Percentiles rank a stretch among this genome's conserved stretches.
These are phyloP conservation scores for Backusella tarrabulga DNA, from an alignment of 192 early-diverging fungal species.

Conservation along the genomic window DNA sequence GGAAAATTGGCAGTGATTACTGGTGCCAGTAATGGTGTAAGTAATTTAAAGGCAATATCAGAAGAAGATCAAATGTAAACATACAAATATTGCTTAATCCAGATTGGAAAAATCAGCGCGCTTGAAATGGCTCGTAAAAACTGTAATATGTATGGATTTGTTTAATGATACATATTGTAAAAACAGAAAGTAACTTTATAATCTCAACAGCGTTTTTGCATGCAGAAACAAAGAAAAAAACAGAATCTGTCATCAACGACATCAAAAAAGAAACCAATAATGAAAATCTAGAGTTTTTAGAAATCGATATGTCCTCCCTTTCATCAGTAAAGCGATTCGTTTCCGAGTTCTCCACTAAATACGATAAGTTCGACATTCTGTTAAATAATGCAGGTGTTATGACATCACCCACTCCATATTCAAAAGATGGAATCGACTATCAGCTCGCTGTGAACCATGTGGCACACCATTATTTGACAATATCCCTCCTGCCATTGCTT, in stretches of 20 bases:
- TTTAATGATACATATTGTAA: neutral
- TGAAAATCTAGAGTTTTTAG: slow-evolving; percentile 19
- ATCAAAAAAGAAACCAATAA: slow-evolving; percentile 21
- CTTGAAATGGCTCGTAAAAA: slow-evolving; percentile 28
- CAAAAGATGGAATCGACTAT: slow-evolving; percentile 44
- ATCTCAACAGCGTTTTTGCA: neutral
- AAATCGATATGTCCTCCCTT: slow-evolving; percentile 28
- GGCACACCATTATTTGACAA: slow-evolving; percentile 36
- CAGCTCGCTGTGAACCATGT: slow-evolving; percentile 58
- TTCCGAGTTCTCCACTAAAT: slow-evolving; percentile 27
- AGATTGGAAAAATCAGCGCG: slow-evolving; percentile 27
- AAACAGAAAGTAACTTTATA: neutral
- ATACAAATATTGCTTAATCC: neutral
- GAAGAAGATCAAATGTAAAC: neutral
- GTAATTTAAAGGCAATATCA: neutral
- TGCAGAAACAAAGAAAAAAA: slow-evolving; percentile 18
- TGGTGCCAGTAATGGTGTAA: slow-evolving; percentile 46
- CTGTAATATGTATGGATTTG: slow-evolving; percentile 15
- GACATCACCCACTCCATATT: slow-evolving; percentile 37
- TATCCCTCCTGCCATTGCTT: slow-evolving; percentile 14
- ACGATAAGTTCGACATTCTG: slow-evolving; percentile 44
- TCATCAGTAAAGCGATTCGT: slow-evolving; percentile 38
- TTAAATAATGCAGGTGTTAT: slow-evolving; percentile 63
- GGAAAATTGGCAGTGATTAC: slow-evolving; percentile 47
- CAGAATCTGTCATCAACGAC: slow-evolving; percentile 6